Percentiles rank a stretch among this genome's conserved stretches.
These are phyloP conservation scores for Takakia lepidozioides DNA, from an alignment of 225 moss, liverwort and hornwort genomes.

Conservation along the genomic window DNA sequence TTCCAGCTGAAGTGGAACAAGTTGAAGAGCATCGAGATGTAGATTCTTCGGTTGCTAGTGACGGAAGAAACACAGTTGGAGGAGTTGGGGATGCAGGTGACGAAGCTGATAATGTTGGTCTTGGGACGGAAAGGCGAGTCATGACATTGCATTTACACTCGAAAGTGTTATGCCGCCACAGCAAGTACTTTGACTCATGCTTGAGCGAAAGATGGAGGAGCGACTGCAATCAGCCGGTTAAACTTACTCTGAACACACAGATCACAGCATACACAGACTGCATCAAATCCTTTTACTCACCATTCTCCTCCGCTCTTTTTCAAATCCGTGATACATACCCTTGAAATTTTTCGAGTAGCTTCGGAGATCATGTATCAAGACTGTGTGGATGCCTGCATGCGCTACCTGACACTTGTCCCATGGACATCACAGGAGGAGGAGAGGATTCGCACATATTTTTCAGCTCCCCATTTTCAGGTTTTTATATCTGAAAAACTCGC, in stretches of 20 bases:
- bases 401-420: constrained; percentile 45
- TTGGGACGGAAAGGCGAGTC: no score
- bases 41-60: no score
- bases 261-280: constrained; percentile 32
- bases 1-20: no score
- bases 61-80: no score
- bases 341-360: constrained; percentile 40
- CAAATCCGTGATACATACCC: constrained; percentile 35
- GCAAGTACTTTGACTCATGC: constrained; percentile 41
- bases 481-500: constrained; percentile 34
- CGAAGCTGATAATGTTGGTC: no score
- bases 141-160: constrained; percentile 40
- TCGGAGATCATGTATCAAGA: constrained; percentile 38
- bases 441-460: constrained; percentile 24
- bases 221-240: constrained; percentile 27
- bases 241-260: constrained; percentile 34
- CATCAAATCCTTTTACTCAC: constrained; percentile 33
- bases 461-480: constrained; percentile 39
- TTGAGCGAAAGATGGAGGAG: constrained; percentile 37
- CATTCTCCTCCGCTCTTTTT: constrained; percentile 36
- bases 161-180: constrained; percentile 31
- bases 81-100: no score
- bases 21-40: no score
- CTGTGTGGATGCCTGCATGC: constrained; percentile 46
- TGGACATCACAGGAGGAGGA: constrained; percentile 28